These are phyloP conservation scores for Lachancea dasiensis DNA, from an alignment of 805 yeast genomes.

Conservation along the genomic window DNA sequence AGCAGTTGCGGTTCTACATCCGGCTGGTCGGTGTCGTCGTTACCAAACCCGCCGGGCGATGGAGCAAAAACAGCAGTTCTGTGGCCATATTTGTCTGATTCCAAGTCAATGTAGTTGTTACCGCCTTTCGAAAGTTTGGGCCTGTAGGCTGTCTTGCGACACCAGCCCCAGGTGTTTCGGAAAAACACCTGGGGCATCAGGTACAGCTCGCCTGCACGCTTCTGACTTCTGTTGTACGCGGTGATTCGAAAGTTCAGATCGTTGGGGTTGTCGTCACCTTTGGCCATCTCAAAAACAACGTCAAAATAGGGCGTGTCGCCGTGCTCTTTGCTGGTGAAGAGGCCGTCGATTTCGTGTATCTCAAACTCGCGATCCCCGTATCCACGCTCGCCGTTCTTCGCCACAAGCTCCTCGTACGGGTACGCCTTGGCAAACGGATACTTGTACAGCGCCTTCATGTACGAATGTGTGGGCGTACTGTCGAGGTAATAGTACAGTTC, in stretches of 20 bases:
- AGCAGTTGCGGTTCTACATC: slow-evolving; percentile 73
- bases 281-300: slow-evolving; percentile 84
- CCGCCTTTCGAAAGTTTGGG: slow-evolving; percentile 43
- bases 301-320: slow-evolving; percentile 72
- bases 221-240: slow-evolving; percentile 73
- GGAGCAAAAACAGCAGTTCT: slow-evolving; percentile 70
- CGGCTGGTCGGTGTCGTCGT: slow-evolving; percentile 21
- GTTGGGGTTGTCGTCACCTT: slow-evolving; percentile 72
- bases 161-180: slow-evolving; percentile 95
- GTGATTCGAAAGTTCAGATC: slow-evolving; percentile 79
- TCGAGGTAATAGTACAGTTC: slow-evolving; percentile 80
- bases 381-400: slow-evolving; percentile 58
- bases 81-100: slow-evolving; percentile 64
- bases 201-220: slow-evolving; percentile 79
- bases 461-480: slow-evolving; percentile 89
- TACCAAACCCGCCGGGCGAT: slow-evolving; percentile 65
- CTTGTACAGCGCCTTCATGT: slow-evolving; percentile 86
- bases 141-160: slow-evolving; percentile 41
- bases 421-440: slow-evolving; percentile 74
- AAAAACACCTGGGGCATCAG: slow-evolving; percentile 77
- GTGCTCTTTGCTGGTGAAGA: slow-evolving; percentile 48
- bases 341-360: slow-evolving; percentile 66
- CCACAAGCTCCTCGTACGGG: slow-evolving; percentile 72
- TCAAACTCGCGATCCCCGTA: slow-evolving; percentile 74
- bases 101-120: slow-evolving; percentile 47